Conservation (phyloP, 768 basidiomycete species). For the Kwoniella shandongensis region DNA sequence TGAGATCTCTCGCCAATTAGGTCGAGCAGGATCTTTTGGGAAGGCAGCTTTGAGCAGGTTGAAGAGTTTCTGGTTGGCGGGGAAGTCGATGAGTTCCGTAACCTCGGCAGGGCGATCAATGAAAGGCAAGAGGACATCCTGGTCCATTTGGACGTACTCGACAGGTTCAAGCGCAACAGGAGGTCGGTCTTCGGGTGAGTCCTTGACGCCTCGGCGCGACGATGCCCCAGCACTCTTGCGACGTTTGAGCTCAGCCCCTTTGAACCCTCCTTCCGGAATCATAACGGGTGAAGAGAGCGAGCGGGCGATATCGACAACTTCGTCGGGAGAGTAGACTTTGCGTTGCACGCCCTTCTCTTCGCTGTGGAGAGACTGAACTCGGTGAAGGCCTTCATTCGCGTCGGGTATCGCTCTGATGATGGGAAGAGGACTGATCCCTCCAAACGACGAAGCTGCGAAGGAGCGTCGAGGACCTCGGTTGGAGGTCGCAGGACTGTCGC, state of each 20-base stretch:
- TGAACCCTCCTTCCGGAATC: slow-evolving; percentile 43
- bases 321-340: slow-evolving; percentile 42
- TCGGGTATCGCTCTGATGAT: slow-evolving; percentile 20
- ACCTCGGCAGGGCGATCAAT: slow-evolving; percentile 80
- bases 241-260: slow-evolving; percentile 42
- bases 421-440: slow-evolving; percentile 29
- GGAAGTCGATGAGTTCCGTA: slow-evolving; percentile 62
- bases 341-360: slow-evolving; percentile 21
- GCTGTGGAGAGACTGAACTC: slow-evolving; percentile 20
- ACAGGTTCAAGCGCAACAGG: slow-evolving; percentile 50
- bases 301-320: slow-evolving; percentile 47
- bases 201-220: background rate
- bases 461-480: slow-evolving; percentile 42
- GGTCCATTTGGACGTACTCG: slow-evolving; percentile 54
- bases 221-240: slow-evolving; percentile 32
- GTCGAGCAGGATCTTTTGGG: slow-evolving; percentile 45
- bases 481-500: slow-evolving; percentile 35
- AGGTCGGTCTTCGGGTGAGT: slow-evolving; percentile 10
- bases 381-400: slow-evolving; percentile 20
- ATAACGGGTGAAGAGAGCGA: slow-evolving; percentile 39
- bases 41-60: slow-evolving; percentile 48
- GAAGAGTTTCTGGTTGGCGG: slow-evolving; percentile 61
- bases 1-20: slow-evolving; percentile 60
- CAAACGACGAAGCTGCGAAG: slow-evolving; percentile 44
- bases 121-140: slow-evolving; percentile 79